Percentiles rank a stretch among this genome's conserved stretches.
Conservation (phyloP, 2,329 filamentous ascomycete genomes). For the Exophiala phaeomuriformis region DNA sequence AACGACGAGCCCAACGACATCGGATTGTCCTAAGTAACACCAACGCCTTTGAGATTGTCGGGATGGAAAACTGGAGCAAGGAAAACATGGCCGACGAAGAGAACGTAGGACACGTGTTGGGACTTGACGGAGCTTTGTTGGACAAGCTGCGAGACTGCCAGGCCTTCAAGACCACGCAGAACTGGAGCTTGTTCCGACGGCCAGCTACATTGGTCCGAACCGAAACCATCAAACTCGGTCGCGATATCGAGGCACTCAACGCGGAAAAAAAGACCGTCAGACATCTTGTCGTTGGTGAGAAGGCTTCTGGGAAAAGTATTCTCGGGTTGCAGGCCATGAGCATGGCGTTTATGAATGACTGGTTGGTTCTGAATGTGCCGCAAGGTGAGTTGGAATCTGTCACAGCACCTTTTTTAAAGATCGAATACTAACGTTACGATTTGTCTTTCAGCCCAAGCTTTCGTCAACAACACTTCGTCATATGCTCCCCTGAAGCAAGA, state of each 20-base stretch:
- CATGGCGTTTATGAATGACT: constrained; percentile 72
- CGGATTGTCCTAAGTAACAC: constrained; percentile 88
- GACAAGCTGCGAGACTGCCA: constrained; percentile 77
- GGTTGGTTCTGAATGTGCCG: constrained; percentile 82
- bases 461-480: constrained; percentile 71
- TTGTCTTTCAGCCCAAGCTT: constrained; percentile 58
- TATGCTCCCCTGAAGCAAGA: constrained; percentile 59
- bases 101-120: constrained; percentile 55
- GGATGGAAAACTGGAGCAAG: constrained; percentile 54
- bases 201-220: constrained; percentile 71
- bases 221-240: constrained; percentile 68
- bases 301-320: constrained; percentile 77
- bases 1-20: constrained; percentile 81
- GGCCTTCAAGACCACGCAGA: constrained; percentile 85
- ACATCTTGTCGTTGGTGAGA: constrained; percentile 65
- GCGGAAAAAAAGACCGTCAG: constrained; percentile 38
- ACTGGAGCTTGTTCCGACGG: constrained; percentile 76
- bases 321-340: constrained; percentile 75
- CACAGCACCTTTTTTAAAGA: constrained; percentile 8
- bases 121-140: constrained; percentile 62
- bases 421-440: background rate
- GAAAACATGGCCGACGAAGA: constrained; percentile 49
- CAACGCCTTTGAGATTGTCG: constrained; percentile 73
- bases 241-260: constrained; percentile 53
- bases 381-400: constrained; percentile 58